These are phyloP conservation scores for Beauveria rudraprayagi DNA, from an alignment of 2,329 filamentous ascomycete species.

Conservation along the genomic window DNA sequence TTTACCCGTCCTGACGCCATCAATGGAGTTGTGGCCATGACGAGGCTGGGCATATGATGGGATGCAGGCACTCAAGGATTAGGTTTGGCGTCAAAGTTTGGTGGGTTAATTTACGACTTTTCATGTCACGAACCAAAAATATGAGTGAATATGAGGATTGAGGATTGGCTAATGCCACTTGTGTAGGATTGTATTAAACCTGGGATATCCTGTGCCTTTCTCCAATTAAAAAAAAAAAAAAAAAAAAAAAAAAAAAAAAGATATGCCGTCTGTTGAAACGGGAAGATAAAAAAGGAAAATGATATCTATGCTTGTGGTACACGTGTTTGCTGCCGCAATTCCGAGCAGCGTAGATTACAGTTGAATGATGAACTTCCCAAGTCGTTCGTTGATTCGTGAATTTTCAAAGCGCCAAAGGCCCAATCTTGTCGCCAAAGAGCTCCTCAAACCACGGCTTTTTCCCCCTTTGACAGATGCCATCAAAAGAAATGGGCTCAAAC, in stretches of 20 bases:
- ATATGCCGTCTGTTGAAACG: constrained; percentile 4
- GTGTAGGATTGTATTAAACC: background rate
- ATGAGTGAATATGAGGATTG: background rate
- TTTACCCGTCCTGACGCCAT: constrained; percentile 11
- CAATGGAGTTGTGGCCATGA: constrained; percentile 9
- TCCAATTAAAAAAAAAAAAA: background rate
- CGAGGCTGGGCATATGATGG: background rate
- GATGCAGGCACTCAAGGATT: background rate
- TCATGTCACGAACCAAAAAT: background rate
- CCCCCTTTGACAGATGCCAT: constrained; percentile 26
- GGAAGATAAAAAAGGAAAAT: background rate
- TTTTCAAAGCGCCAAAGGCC: constrained; percentile 17
- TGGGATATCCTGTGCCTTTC: constrained; percentile 5
- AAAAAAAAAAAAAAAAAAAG: background rate
- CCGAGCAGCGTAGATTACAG: background rate
- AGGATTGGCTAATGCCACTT: constrained; percentile 2
- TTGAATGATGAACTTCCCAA: background rate
- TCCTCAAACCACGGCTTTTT: constrained; percentile 24
- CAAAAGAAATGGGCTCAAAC: constrained; percentile 23
- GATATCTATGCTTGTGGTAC: constrained; percentile 2
- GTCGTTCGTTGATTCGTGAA: background rate
- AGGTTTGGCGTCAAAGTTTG: no score
- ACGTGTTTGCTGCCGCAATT: background rate
- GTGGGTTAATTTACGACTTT: background rate
- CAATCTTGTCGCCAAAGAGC: constrained; percentile 26